phyloP scores from a whole-genome alignment of 140 eudicot genomes.

The Senecio squalidus region DNA sequence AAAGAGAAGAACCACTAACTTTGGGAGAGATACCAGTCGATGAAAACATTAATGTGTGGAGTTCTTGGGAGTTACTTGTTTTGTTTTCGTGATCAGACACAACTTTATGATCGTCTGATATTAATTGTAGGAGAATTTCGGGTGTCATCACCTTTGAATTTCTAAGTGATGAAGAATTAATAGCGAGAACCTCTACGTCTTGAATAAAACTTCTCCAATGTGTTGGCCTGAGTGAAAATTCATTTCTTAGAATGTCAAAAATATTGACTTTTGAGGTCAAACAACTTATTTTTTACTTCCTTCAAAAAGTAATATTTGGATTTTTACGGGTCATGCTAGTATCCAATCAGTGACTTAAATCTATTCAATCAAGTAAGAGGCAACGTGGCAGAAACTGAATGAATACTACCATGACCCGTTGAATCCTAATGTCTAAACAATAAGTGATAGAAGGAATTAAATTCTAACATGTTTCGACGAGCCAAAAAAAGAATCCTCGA shows the following conservation, averaged over 20 bases:
- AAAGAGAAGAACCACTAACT: slow-evolving; percentile 59
- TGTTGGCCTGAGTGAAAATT: slow-evolving; percentile 48
- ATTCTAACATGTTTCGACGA: slow-evolving; percentile 83
- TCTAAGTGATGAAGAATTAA: slow-evolving; percentile 59
- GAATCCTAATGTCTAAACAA: slow-evolving; percentile 7
- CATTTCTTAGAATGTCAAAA: background rate
- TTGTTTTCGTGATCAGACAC: slow-evolving; percentile 28
- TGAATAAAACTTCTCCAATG: slow-evolving; percentile 68
- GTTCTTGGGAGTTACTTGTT: slow-evolving; percentile 41
- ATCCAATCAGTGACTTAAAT: background rate
- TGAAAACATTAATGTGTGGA: slow-evolving; percentile 39
- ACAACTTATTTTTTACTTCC: background rate
- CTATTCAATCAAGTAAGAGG: too few species aligned
- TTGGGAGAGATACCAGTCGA: slow-evolving; percentile 60
- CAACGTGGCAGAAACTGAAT: background rate
- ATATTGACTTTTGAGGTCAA: slow-evolving; percentile 6
- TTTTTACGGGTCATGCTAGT: background rate
- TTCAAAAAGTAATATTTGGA: background rate
- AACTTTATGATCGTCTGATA: slow-evolving; percentile 42
- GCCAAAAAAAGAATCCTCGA: slow-evolving; percentile 85
- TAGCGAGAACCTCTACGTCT: slow-evolving; percentile 58
- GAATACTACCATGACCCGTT: background rate
- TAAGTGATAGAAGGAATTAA: slow-evolving; percentile 22
- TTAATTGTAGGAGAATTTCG: slow-evolving; percentile 44
- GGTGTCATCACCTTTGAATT: slow-evolving; percentile 56